Base-by-base conservation (phyloP, 164 flowering plant genomes). In the Stephania yunnanensis region DNA sequence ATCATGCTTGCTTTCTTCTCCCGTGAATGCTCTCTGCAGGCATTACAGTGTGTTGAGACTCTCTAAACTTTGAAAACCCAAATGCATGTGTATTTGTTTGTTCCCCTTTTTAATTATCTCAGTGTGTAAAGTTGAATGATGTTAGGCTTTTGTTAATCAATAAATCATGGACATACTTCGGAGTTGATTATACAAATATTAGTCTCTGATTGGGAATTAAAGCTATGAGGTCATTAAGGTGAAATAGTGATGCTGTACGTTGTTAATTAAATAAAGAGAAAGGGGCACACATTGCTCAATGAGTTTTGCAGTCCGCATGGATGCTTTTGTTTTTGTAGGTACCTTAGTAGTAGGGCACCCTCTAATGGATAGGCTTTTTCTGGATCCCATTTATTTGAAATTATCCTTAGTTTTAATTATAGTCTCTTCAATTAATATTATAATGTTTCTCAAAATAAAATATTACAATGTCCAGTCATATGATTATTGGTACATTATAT, bases 281-380 rank as follows among this genome's bases (percentile, higher is more conserved):
- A 55, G 13, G 11, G 66, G 66, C 7, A n/a, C 68, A n/a, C 77
- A 30, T 25, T 69, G 78, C 78, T 71, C 74, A 64, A 63, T 74
- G 46, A 6, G 17, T 15, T 76, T 10, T 69, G 69, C 78, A 70
- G 36, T 76, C 19, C 73, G 69, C 78, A 70, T 76, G 73, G 76
- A 68, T 64, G 55, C 55, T 50, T 50, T 50, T 12, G 55, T 50
- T 50, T 3, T 8, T 48, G 53, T 48, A 48, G 10, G 13, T 48
- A 12, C 53, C 53, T 10, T 36, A 36, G 42, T 2, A 36, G 42
- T 36, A 36, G 42, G 42, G 4, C 42, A 36, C 42, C 55, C 15
- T 7, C 55, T 0, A 50, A 50, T 50, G 55, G 11, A 10, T 50
- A 15, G 15, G 13, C 13, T 50, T 50, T 50, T 50, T 3, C 55